Evolutionary conservation across 345 rosid species (phyloP), one percentile per base, ranked within the genome.

Genomic region (Toxicodendron radicans): DNA sequence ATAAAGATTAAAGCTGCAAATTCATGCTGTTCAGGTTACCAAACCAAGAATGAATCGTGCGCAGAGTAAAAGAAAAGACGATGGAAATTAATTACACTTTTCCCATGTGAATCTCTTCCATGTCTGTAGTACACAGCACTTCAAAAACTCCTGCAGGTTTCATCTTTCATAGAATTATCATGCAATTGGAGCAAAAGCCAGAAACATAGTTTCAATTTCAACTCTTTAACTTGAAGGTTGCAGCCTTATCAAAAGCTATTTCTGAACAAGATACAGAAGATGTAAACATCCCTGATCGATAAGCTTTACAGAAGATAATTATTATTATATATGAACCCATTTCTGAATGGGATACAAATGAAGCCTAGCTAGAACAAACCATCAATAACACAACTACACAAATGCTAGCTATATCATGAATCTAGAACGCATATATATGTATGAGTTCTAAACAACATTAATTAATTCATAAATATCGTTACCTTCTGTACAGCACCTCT

Each of bases 401-500:
- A 56, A 68, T n/a, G 48, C 59, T 51, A 18, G 10, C n/a, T 63
- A 33, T 32, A 20, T 21, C 38, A 3, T 12, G 30, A 43, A 20
- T 64, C 68, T 64, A 30, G 20, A 43, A 7, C 51, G 53, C 53
- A 12, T 59, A 62, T 35, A 35, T 35, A 27, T 5, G 3, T 11
- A 16, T 1, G 23, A 62, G 24, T 35, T 63, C 43, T 21, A 17
- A 57, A 16, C 62, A 35, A 14, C 51, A 56, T 54, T 17, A 33
- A 57, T 70, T 51, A 35, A 35, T 35, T 35, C 38, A 35, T 35
- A 35, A 35, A 27, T 24, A 35, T n/a, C 43, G 9, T 20, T 10
- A 52, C 74, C 43, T 46, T 58, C 74, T 71, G 66, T 71, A 71
- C 74, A 71, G n/a, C 46, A 21, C 20, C 49, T 23, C 48, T 53